phyloP scores from a whole-genome alignment of 345 rosid species.

The Arabidopsis arenosa region DNA sequence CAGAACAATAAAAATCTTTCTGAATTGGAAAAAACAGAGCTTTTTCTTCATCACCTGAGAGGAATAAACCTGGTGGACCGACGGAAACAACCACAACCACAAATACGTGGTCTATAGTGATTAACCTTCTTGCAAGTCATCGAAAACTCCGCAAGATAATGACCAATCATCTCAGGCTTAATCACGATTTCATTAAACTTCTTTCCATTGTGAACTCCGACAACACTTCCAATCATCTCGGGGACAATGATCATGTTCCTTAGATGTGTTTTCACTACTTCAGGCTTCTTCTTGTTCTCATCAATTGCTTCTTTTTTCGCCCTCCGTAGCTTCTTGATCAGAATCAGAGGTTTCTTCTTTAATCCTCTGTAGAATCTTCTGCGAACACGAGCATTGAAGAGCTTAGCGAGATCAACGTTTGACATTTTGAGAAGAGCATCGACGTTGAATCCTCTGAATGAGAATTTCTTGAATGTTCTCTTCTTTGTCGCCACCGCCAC shows the following conservation, averaged over 20 bases:
- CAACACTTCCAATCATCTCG: conserved; percentile 49
- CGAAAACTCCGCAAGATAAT: conserved; percentile 65
- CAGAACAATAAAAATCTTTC: not conserved
- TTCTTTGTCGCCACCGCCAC: conserved; percentile 58
- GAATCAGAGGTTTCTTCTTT: conserved; percentile 60
- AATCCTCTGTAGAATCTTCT: conserved; percentile 77
- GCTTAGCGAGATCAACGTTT: conserved; percentile 67
- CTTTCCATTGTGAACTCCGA: conserved; percentile 62
- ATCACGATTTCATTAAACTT: conserved; percentile 71
- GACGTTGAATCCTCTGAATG: conserved; percentile 78
- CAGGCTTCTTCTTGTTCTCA: conserved; percentile 75
- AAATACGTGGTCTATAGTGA: conserved; percentile 59
- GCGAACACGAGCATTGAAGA: conserved; percentile 69
- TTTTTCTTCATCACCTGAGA: conserved; percentile 51
- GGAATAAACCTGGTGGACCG: conserved; percentile 81
- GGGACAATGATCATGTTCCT: conserved; percentile 82
- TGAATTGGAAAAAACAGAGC: not conserved
- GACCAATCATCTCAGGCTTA: conserved; percentile 78
- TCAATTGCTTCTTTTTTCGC: conserved; percentile 63
- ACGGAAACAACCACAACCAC: conserved; percentile 70
- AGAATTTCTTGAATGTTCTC: conserved; percentile 83
- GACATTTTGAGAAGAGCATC: conserved; percentile 76
- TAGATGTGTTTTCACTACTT: conserved; percentile 67
- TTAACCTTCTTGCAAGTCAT: conserved; percentile 64
- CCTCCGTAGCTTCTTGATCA: conserved; percentile 67